A percentile compares a stretch with the other conserved stretches of the same genome.
phyloP scores from a whole-genome alignment of 2,329 filamentous ascomycete genomes.

The Bipolaris victoriae region DNA sequence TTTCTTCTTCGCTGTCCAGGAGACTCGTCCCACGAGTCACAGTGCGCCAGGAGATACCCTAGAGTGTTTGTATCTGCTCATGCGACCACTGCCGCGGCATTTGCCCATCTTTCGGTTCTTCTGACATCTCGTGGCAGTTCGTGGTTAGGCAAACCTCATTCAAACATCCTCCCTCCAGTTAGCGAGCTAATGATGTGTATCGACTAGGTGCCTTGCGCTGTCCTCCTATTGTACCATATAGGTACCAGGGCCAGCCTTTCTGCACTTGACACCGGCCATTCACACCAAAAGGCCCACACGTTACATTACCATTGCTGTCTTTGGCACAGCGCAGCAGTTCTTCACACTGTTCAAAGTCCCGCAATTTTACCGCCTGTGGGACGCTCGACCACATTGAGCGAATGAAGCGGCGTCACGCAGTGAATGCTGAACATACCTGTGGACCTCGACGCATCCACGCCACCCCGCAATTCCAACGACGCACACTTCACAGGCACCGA shows the following conservation, averaged over 20 bases:
- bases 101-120: constrained; percentile 18
- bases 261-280: constrained; percentile 19
- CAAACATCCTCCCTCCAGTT: constrained; percentile 16
- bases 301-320: constrained; percentile 14
- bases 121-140: constrained; percentile 35
- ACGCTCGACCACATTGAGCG: constrained; percentile 28
- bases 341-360: constrained; percentile 11
- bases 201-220: constrained; percentile 21
- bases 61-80: constrained; percentile 44
- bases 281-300: constrained; percentile 11
- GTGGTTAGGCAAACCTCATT: constrained; percentile 24
- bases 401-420: constrained; percentile 23
- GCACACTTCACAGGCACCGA: constrained; percentile 11
- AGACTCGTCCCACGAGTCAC: constrained; percentile 29
- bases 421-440: constrained; percentile 26
- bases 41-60: constrained; percentile 22
- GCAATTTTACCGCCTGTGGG: constrained; percentile 34
- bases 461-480: constrained; percentile 28
- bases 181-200: constrained; percentile 29
- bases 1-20: constrained; percentile 15
- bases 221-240: constrained; percentile 26
- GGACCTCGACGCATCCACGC: constrained; percentile 15
- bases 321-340: constrained; percentile 4
- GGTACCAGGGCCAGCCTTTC: constrained; percentile 25
- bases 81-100: constrained; percentile 27